Base-by-base conservation (phyloP, 2,329 filamentous ascomycete species). In the Penicillium sp. region DNA sequence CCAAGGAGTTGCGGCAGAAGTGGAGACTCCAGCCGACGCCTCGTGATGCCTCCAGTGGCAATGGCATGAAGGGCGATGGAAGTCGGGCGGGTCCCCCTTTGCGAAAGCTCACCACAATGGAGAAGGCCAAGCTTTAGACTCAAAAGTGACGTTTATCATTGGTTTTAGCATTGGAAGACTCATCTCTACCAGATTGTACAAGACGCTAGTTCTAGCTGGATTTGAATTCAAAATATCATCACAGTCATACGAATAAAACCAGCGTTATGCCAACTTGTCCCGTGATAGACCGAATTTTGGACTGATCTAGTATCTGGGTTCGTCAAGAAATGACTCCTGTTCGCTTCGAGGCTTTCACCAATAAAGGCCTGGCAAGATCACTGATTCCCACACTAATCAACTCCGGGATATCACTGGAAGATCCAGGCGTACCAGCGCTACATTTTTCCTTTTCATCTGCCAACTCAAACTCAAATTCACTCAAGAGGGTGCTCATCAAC, bases 1-100 rank as follows among this genome's bases (percentile, higher is more conserved):
- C 33, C 67, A 73, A 79, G 9, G 83, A 84, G 60, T 85, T 92
- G 67, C 80, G 78, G 35, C 82, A 83, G 50, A 91, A 89, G 83
- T 92, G 88, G 82, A 65, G 61, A 51, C 58, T 73, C 44, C 33
- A 28, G 40, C 53, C 49, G 4, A 50, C 65, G 12, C 54, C 42
- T 15, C 33, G 54, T 0, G 58, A 47, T 19, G 55, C 55, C 28
- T 53, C 61, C 13, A 55, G 37, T 7, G 53, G 51, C 19, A 42
- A 59, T 22, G 17, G 51, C 42, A 67, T 70, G 69, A 56, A 64
- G 47, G 66, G 68, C 30, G 73, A 75, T 59, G 73, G 73, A 24
- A 75, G 73, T 42, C 64, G 73, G 35, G 67, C 70, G 37, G 73
- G 73, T 5, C 71, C 73, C 1, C 67, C 70, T 1, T 47, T 73